phyloP scores from a whole-genome alignment of 1,139 yeast genomes.

The Petasospora fabianii region DNA sequence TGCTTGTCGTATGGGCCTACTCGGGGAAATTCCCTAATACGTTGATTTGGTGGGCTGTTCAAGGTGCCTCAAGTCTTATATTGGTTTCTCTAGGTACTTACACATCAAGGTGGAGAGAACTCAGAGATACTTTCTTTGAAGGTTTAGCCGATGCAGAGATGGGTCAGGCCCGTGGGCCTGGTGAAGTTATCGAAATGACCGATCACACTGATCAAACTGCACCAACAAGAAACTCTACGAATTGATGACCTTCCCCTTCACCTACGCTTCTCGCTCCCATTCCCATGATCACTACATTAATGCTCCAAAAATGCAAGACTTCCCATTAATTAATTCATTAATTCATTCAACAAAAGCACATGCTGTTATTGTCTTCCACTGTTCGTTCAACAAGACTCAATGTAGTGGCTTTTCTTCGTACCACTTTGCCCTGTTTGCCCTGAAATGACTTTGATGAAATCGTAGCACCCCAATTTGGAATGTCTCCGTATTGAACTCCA shows the following conservation, averaged over 20 bases:
- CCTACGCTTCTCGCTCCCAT: too few relatives aligned
- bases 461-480: constrained; percentile 9
- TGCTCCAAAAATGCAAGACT: neutral
- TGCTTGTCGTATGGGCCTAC: constrained; percentile 64
- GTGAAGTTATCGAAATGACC: constrained; percentile 13
- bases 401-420: constrained; percentile 13
- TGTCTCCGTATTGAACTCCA: constrained; percentile 11
- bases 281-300: neutral
- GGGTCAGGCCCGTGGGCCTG: constrained; percentile 14
- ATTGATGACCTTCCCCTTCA: too few relatives aligned
- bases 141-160: constrained; percentile 55
- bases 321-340: neutral
- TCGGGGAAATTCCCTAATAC: constrained; percentile 66
- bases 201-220: constrained; percentile 11
- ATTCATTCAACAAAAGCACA: constrained; percentile 36
- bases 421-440: constrained; percentile 1
- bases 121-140: constrained; percentile 79
- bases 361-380: constrained; percentile 7
- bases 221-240: neutral
- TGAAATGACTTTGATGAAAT: constrained; percentile 7
- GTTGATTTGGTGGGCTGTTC: constrained; percentile 82
- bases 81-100: constrained; percentile 59
- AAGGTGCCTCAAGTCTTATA: constrained; percentile 59
- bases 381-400: constrained; percentile 14
- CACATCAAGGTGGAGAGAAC: constrained; percentile 27